Percentiles rank a stretch among this genome's conserved stretches.
phyloP scores from a whole-genome alignment of 179 eudicot species.

The Actinidia arguta region DNA sequence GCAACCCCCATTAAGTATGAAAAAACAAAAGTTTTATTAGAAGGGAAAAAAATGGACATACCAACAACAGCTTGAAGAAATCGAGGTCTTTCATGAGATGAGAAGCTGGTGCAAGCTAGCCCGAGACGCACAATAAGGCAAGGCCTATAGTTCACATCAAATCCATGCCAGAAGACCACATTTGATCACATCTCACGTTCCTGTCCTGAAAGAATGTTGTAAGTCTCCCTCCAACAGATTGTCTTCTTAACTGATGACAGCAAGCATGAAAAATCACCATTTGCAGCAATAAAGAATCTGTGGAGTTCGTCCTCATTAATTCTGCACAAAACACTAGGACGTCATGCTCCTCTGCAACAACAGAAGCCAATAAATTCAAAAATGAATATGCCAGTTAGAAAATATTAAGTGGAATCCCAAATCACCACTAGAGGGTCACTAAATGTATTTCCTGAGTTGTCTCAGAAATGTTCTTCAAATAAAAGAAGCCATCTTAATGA shows the following conservation, averaged over 20 bases:
- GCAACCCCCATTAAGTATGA: background rate
- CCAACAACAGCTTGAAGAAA: conserved; percentile 85
- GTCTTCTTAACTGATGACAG: conserved; percentile 83
- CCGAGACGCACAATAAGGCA: conserved; percentile 88
- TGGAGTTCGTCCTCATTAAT: conserved; percentile 72
- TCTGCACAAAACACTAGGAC: conserved; percentile 56
- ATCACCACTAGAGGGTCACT: background rate
- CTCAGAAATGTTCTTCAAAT: background rate
- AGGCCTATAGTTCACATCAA: conserved; percentile 67
- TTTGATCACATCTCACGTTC: conserved; percentile 88
- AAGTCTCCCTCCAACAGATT: conserved; percentile 85
- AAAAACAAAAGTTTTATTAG: background rate
- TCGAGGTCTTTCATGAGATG: conserved; percentile 73
- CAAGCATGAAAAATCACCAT: conserved; percentile 71
- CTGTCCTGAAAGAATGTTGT: conserved; percentile 62
- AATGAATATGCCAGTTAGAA: background rate
- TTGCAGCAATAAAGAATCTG: conserved; percentile 74
- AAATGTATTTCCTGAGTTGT: background rate
- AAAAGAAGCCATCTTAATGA: background rate
- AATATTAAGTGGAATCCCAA: conserved; percentile 7
- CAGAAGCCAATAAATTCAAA: conserved; percentile 19
- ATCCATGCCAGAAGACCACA: conserved; percentile 92
- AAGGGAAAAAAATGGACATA: conserved; percentile 38
- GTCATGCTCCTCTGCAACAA: conserved; percentile 28
- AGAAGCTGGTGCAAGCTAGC: conserved; percentile 64